Percentiles rank a stretch among this genome's conserved stretches.
Evolutionary conservation across 768 basidiomycete genomes (phyloP).

Genomic region (Lentinula sp.): DNA sequence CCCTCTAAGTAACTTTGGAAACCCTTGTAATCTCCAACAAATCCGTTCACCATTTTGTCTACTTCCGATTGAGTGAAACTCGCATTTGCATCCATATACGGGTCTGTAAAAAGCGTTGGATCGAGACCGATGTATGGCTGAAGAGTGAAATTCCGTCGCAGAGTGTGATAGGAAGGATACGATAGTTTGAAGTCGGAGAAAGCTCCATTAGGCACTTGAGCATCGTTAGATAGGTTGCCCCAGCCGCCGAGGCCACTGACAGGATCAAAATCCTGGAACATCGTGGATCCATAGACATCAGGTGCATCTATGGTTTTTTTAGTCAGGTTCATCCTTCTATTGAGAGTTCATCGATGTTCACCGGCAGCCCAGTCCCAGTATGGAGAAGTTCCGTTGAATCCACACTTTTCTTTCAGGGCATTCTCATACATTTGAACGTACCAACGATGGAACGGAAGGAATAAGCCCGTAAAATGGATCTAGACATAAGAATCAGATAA

Average conservation of each 20-base stretch:
- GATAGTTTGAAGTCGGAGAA: slow-evolving; percentile 19
- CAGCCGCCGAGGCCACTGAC: slow-evolving; percentile 15
- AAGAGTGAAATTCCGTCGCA: slow-evolving; percentile 26
- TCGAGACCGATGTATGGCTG: slow-evolving; percentile 18
- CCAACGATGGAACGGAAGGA: slow-evolving; percentile 20
- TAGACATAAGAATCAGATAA: neutral
- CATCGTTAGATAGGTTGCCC: slow-evolving; percentile 15
- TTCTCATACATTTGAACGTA: slow-evolving; percentile 13
- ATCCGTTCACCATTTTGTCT: slow-evolving; percentile 17
- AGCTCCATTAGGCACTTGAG: slow-evolving; percentile 16
- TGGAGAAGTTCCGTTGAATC: slow-evolving; percentile 13
- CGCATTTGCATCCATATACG: slow-evolving; percentile 15
- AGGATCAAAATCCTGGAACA: slow-evolving; percentile 14
- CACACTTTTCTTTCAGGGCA: slow-evolving; percentile 11
- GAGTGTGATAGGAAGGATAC: slow-evolving; percentile 24
- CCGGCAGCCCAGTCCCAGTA: slow-evolving; percentile 21
- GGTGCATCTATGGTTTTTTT: neutral
- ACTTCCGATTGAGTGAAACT: slow-evolving; percentile 19
- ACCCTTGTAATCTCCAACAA: slow-evolving; percentile 21
- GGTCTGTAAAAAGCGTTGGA: slow-evolving; percentile 14
- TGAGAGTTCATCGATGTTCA: slow-evolving; percentile 1
- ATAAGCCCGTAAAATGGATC: slow-evolving; percentile 17
- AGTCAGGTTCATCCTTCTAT: neutral
- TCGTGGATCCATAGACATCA: slow-evolving; percentile 12
- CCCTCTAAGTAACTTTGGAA: slow-evolving; percentile 24